These are phyloP conservation scores for Ceratobasidium sp. DNA, from an alignment of 1,284 basidiomycete species.

Conservation along the genomic window DNA sequence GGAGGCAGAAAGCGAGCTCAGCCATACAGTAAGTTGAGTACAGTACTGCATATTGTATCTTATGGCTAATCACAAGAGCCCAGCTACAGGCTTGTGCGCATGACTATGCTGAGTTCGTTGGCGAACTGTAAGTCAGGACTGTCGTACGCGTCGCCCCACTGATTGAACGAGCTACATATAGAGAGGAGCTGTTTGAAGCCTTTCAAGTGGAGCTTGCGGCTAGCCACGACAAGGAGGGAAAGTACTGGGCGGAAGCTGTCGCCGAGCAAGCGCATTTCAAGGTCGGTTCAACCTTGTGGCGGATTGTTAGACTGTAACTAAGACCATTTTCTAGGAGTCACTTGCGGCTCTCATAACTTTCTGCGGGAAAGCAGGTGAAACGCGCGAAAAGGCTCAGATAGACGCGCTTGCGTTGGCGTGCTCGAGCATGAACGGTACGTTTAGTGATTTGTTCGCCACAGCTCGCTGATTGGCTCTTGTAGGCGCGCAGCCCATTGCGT, in stretches of 20 bases:
- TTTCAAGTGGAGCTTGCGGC: slow-evolving; percentile 41
- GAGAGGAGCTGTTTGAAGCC: slow-evolving; percentile 17
- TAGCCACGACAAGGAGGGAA: slow-evolving; percentile 35
- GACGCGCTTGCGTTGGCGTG: slow-evolving; percentile 17
- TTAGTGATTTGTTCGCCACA: background rate
- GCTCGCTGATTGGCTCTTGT: too few relatives aligned
- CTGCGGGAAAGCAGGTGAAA: background rate
- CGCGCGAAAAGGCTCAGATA: slow-evolving; percentile 38
- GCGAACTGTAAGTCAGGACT: slow-evolving; percentile 15
- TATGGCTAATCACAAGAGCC: background rate
- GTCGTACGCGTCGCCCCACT: background rate
- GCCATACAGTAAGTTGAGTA: background rate
- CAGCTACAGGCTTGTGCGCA: slow-evolving; percentile 27
- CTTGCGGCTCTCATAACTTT: background rate
- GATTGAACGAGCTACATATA: background rate
- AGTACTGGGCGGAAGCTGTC: slow-evolving; percentile 25
- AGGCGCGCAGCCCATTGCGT: slow-evolving; percentile 6
- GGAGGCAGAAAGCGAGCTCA: slow-evolving; percentile 3
- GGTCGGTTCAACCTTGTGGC: background rate
- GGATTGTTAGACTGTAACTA: background rate
- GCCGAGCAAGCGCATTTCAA: slow-evolving; percentile 35
- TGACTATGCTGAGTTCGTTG: slow-evolving; percentile 16
- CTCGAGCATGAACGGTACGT: slow-evolving; percentile 21
- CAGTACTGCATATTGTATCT: background rate
- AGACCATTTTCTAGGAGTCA: background rate